phyloP scores from a whole-genome alignment of 345 rosid species.

The Ceriops decandra region DNA sequence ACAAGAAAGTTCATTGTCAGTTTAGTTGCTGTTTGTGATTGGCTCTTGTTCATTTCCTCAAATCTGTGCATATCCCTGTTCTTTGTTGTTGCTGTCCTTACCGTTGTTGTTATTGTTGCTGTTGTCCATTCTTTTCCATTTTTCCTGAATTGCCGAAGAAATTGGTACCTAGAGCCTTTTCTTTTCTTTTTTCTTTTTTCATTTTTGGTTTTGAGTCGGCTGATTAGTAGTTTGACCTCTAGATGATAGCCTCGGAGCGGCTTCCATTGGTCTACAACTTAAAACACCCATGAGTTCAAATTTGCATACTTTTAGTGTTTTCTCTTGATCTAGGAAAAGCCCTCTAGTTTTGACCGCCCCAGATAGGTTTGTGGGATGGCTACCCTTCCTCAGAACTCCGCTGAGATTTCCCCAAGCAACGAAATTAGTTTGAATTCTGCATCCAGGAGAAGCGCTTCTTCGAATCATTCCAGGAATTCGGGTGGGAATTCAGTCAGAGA shows the following conservation, averaged over 20 bases:
- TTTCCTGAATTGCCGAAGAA: not conserved
- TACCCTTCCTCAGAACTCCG: constrained; percentile 13
- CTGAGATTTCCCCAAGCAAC: constrained; percentile 28
- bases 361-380: constrained; percentile 35
- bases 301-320: not conserved
- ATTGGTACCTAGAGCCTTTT: not conserved
- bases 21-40: too few relatives aligned
- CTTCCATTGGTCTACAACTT: constrained; percentile 12
- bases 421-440: constrained; percentile 40
- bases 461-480: constrained; percentile 43
- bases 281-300: constrained; percentile 4
- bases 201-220: not conserved
- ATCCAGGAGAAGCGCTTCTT: constrained; percentile 56
- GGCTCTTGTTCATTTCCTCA: too few relatives aligned
- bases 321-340: constrained; percentile 10
- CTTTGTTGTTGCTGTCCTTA: too few relatives aligned
- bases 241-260: constrained; percentile 25
- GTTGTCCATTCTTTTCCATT: too few relatives aligned
- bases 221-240: constrained; percentile 17
- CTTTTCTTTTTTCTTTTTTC: not conserved
- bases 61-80: too few relatives aligned
- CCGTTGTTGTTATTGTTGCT: too few relatives aligned
- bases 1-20: too few relatives aligned
- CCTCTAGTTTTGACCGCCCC: constrained; percentile 7
- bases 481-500: constrained; percentile 48